Base-by-base conservation (phyloP, 2,329 filamentous ascomycete species). In the Hypomyces perniciosus region DNA sequence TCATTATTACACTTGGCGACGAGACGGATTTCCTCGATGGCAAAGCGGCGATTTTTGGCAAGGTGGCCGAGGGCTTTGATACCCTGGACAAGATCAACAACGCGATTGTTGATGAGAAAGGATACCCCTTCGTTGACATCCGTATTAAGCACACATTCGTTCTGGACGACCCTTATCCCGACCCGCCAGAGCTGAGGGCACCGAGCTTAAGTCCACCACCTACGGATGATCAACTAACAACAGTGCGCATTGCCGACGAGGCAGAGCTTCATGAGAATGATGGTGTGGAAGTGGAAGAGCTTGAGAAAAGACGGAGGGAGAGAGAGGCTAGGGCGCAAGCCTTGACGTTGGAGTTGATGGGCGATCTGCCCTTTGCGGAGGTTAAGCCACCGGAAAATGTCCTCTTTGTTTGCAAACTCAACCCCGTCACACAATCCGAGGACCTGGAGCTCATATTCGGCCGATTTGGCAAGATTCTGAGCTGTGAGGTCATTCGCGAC, bases 381-480 rank as follows among this genome's bases (percentile, higher is more conserved):
- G 91, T 99, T 60, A 95, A 92, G 61, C 93, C 93, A 4, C 93
- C 93, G 0, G 93, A 99, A 72, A 97, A 99, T 67, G 85, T 99
- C 10, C 77, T 99, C 2, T 99, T 99, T 65, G 91, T 99, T 40
- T 99, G 93, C 84, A 99, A 99, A 68, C 77, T 99, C 40, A 99
- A 99, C 61, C 93, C 93, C 0, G 90, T 99, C 43, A 99, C 93
- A 8, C 87, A 89, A 63, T 92, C 96, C 63, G 87, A 95, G 62
- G 93, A 99, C 65, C 76, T 99, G 43, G 86, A 96, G 66, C 79
- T 97, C 57, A 97, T 99, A 56, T 99, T 99, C 70, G 92, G 89
- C 51, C 91, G 93, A 0, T 99, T 99, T 61, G 93, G 93, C 59
- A 92, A 86, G 64, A 96, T 99, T 39, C 69, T 97, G 27, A 95